Evolutionary conservation across 2,329 filamentous ascomycete genomes (phyloP), one percentile per base, ranked within the genome.

Genomic region (Boeremia exigua): DNA sequence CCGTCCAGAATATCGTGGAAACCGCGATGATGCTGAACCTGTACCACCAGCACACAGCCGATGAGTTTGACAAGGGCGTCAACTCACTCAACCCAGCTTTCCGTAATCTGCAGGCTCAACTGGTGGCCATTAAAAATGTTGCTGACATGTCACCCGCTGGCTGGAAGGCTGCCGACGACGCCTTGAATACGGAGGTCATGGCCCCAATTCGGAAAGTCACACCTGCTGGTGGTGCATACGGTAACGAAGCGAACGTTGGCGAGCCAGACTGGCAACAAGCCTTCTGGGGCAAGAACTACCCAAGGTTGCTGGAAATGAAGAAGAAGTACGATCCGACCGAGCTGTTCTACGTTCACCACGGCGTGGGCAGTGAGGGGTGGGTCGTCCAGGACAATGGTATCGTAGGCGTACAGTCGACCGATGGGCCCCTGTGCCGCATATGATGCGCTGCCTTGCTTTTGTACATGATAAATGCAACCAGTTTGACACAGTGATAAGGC

Each of bases 161-260:
- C 66, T 65, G 68, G 57, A 60, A 58, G 34, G 60, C 59, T 19
- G 59, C 50, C 0, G 59, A 59, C 17, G 61, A 63, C 29, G 28
- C 60, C 8, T 40, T 71, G 29, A 65, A 63, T 5, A 62, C 54
- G 25, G 40, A 65, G 40, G 63, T 71, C 28, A 61, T 73, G 51
- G 59, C 44, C 6, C 68, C 68, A 27, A 58, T 72, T 3, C 65
- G 68, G 17, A 40, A 65, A 27, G 38, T 67, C 6, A 61, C 66
- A 3, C 68, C 66, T 0, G 50, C 48, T 27, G 65, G 69, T 23
- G 76, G 75, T 11, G 65, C 70, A 1, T 78, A 78, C 47, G 48
- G 71, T 15, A 78, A 78, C 43, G 74, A 77, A 57, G 76, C 76
- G 5, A 71, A 78, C 56, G 67, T 72, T 8, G 70, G 69, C n/a